Evolutionary conservation across 768 basidiomycete genomes (phyloP), one percentile per base, ranked within the genome.

Genomic region (Psilocybe tampanensis): DNA sequence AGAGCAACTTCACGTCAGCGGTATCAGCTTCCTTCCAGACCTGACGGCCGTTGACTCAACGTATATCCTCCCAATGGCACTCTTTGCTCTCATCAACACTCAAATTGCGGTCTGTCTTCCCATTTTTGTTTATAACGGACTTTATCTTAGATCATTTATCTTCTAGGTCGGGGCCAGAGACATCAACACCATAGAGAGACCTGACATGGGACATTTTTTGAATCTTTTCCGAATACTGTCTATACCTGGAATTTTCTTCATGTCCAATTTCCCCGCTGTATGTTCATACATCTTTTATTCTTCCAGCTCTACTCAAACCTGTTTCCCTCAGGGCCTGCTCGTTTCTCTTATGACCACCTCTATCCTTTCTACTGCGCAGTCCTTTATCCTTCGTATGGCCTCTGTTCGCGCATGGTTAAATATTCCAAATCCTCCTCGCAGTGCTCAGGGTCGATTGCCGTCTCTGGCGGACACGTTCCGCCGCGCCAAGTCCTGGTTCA

Each of bases 11-110:
- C 80, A 82, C 61, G 75, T 86, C 59, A 94, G 92, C 56, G 94
- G 95, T 0, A 69, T 94, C 26, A 76, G 71, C 44, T 85, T 86
- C 73, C 69, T 95, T 36, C 85, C 86, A 0, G 90, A 98, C 71
- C 72, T 98, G 60, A 93, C 94, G 0, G 69, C 79, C 2, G 68
- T 85, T n/a, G 92, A 93, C 67, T 93, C 94, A 12, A 85, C 82
- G 50, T 89, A 83, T 62, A 70, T 90, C 21, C 75, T 98, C 43
- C 94, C 95, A 0, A 24, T 73, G 80, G 17, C 76, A 72, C 58
- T 83, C 81, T 58, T 76, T 77, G 60, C 75, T 77, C 33, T 72
- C n/a, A 88, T 92, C 54, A 88, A 94, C 59, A 32, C 80, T 8
- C 90, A 93, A 61, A 81, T 95, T 36, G 70, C 76, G 66, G 92